phyloP scores from a whole-genome alignment of 1,284 basidiomycete species.

The Coniferiporia sulphurascens region DNA sequence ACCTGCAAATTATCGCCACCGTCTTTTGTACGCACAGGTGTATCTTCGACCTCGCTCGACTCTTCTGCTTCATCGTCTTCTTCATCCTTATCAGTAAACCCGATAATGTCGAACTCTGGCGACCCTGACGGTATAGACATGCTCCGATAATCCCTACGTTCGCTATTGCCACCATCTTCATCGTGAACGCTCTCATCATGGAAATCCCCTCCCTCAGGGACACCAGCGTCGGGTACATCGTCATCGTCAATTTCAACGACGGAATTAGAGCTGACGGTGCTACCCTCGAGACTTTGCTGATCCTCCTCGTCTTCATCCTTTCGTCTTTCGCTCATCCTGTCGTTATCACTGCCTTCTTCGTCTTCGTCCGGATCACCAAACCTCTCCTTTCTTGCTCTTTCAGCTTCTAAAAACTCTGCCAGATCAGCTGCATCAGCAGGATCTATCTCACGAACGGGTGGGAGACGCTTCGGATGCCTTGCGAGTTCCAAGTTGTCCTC shows the following conservation, averaged over 20 bases:
- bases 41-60: constrained; percentile 23
- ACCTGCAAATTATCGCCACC: neutral
- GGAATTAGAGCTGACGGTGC: constrained; percentile 7
- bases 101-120: constrained; percentile 14
- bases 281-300: neutral
- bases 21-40: neutral
- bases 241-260: constrained; percentile 19
- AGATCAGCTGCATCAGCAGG: constrained; percentile 55
- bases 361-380: constrained; percentile 41
- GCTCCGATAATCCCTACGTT: neutral
- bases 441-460: constrained; percentile 40
- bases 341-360: constrained; percentile 21
- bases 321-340: constrained; percentile 4
- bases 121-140: constrained; percentile 10
- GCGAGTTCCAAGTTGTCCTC: constrained; percentile 21
- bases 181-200: constrained; percentile 9
- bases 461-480: constrained; percentile 26
- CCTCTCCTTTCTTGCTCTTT: constrained; percentile 43
- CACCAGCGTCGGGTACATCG: constrained; percentile 21
- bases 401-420: constrained; percentile 60
- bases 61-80: constrained; percentile 23
- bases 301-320: constrained; percentile 8
- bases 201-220: constrained; percentile 19
- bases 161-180: neutral
- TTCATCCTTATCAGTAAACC: constrained; percentile 12